Base-by-base conservation (phyloP, 371 early-diverging fungal genomes). In the Gilbertella persicaria region DNA sequence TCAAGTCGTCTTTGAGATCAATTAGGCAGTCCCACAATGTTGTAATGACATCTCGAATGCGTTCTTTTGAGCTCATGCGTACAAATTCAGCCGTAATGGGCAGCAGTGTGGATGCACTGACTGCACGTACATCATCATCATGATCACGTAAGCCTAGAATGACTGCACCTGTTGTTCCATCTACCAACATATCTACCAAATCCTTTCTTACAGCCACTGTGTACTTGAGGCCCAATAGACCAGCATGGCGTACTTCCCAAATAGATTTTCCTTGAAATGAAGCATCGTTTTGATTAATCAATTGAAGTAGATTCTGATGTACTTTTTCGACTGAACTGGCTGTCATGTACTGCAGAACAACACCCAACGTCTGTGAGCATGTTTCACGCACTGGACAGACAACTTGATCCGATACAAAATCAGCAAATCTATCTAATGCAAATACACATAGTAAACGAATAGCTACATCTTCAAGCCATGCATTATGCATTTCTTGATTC, bases 301-400 rank as follows among this genome's bases (percentile, higher is more conserved):
- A 63, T 25, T 79, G 69, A 48, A 87, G 60, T n/a, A 87, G 55
- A 8, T 78, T 73, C 5, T 68, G 60, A 25, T 84, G 80, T 0
- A 86, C 85, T 45, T 78, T 75, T 23, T 67, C 53, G 0, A 86
- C 86, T 12, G 72, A 69, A 26, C 69, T 66, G 4, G 79, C 73
- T 6, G 79, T 64, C 74, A 90, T 78, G 50, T 83, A 87, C 55
- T 89, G 86, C 41, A 93, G 58, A 20, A 94, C 79, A 4, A 89
- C 94, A 45, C 95, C 95, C 1, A 98, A 68, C 1, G 95, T 88
- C 63, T 97, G 95, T 1, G 97, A 93, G 51, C 94, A 93, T 0
- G 96, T 96, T 63, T 98, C 98, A 44, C 97, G 84, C 5, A 98
- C 97, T 13, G 98, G 98, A 9, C 93, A 91, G 19, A 95, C 94